These are phyloP conservation scores for Erythrophleum fordii DNA, from an alignment of 306 rosid genomes.

Conservation along the genomic window DNA sequence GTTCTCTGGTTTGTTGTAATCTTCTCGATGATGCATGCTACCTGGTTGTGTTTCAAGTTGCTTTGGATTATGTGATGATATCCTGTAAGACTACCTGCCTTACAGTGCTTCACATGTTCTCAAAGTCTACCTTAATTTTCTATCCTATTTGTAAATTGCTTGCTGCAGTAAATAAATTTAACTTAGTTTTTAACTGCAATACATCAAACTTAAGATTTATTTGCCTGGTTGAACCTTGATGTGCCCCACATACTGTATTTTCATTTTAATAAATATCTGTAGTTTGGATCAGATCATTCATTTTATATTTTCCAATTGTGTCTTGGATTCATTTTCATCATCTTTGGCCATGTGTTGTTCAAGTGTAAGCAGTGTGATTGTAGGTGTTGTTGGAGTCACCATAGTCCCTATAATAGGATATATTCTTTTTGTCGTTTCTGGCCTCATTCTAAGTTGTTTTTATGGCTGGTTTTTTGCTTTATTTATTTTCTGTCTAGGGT, in stretches of 20 bases:
- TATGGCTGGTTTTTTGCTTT: not conserved
- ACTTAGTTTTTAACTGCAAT: constrained; percentile 10
- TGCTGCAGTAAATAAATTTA: not conserved
- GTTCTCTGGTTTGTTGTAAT: constrained; percentile 11
- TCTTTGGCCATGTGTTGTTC: not conserved
- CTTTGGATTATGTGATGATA: constrained; percentile 30
- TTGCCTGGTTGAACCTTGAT: constrained; percentile 3
- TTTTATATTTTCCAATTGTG: too few species aligned
- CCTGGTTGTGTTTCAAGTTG: constrained; percentile 20
- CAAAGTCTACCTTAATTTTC: not conserved
- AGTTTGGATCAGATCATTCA: constrained; percentile 3
- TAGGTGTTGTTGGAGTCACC: constrained; percentile 6
- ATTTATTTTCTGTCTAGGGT: constrained; percentile 6
- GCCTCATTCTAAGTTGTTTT: not conserved
- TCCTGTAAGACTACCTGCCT: constrained; percentile 1
- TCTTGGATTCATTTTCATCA: not conserved
- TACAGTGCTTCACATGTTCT: constrained; percentile 18
- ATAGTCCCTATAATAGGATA: constrained; percentile 4
- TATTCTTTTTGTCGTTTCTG: constrained; percentile 9
- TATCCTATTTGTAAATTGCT: not conserved
- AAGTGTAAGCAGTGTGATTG: constrained; percentile 17
- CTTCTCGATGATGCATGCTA: constrained; percentile 21
- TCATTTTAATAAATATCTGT: not conserved
- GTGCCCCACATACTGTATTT: constrained; percentile 1
- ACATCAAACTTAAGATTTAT: not conserved